These are phyloP conservation scores for Takashimella koratensis DNA, from an alignment of 1,284 basidiomycete species.

Conservation along the genomic window DNA sequence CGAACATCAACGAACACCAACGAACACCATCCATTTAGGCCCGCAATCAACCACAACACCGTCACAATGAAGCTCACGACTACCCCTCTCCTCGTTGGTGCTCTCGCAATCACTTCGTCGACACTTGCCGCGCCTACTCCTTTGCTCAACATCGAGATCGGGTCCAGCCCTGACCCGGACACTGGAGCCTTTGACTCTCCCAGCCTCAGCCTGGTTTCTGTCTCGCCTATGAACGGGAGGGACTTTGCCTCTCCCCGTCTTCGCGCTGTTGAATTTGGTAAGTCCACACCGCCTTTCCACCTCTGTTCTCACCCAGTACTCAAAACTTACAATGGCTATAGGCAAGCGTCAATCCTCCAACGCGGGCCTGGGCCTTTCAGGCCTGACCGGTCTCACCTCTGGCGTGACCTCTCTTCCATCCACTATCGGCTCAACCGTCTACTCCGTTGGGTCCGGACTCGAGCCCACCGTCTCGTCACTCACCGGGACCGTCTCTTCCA, in stretches of 20 bases:
- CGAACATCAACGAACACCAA: too few species aligned
- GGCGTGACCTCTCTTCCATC: neutral
- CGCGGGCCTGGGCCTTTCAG: neutral
- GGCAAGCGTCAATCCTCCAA: neutral
- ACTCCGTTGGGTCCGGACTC: neutral
- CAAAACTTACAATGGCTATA: neutral
- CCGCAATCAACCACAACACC: too few species aligned
- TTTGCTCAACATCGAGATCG: neutral
- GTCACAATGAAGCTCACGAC: conserved; percentile 7
- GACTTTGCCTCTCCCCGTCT: neutral
- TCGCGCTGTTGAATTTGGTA: neutral
- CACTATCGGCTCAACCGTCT: neutral
- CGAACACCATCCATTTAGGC: too few species aligned
- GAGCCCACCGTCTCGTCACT: neutral
- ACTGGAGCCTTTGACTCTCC: neutral
- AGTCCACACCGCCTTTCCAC: neutral
- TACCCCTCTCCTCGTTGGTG: conserved; percentile 3
- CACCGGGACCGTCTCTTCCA: neutral
- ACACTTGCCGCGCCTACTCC: conserved; percentile 8
- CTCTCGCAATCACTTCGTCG: conserved; percentile 2
- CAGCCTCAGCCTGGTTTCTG: neutral
- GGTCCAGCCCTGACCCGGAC: neutral
- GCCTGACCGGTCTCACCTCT: neutral
- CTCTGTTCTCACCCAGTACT: neutral
- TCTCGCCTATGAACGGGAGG: neutral